phyloP scores from a whole-genome alignment of 2,329 filamentous ascomycete species.

The Dactylellina parvicollis region DNA sequence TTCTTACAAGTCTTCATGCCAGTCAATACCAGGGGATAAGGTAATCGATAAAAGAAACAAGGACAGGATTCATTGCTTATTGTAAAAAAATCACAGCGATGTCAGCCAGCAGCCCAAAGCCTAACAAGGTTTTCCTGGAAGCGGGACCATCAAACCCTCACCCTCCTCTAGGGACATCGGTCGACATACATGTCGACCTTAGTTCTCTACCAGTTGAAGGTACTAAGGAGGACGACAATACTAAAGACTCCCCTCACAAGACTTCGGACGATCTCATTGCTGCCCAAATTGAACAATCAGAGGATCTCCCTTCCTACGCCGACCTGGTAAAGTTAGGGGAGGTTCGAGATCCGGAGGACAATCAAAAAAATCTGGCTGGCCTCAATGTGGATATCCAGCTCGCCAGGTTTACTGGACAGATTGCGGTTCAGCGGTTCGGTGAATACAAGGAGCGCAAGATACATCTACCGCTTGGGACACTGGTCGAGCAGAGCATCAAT shows the following conservation, averaged over 20 bases:
- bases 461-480: not conserved
- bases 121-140: slow-evolving; percentile 13
- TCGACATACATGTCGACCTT: not conserved
- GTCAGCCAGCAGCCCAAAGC: slow-evolving; percentile 5
- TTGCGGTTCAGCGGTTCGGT: slow-evolving; percentile 18
- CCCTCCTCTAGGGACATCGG: too few relatives aligned
- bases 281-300: slow-evolving; percentile 11
- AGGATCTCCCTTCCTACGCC: slow-evolving; percentile 23
- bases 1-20: too few relatives aligned
- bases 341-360: slow-evolving; percentile 12
- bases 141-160: slow-evolving; percentile 20
- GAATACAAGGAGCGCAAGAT: slow-evolving; percentile 4
- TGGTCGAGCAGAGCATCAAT: slow-evolving; percentile 14
- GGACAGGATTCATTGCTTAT: too few relatives aligned
- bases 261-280: slow-evolving; percentile 19
- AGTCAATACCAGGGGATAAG: too few relatives aligned
- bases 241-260: slow-evolving; percentile 2
- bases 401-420: slow-evolving; percentile 15
- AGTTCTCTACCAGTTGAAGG: not conserved
- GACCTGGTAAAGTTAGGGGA: slow-evolving; percentile 27
- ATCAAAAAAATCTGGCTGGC: slow-evolving; percentile 1
- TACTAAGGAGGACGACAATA: not conserved
- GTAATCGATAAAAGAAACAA: too few relatives aligned
- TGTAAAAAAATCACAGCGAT: too few relatives aligned
- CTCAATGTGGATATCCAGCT: slow-evolving; percentile 32